phyloP scores from a whole-genome alignment of 208 protist genomes.

The Crithidia bombi region DNA sequence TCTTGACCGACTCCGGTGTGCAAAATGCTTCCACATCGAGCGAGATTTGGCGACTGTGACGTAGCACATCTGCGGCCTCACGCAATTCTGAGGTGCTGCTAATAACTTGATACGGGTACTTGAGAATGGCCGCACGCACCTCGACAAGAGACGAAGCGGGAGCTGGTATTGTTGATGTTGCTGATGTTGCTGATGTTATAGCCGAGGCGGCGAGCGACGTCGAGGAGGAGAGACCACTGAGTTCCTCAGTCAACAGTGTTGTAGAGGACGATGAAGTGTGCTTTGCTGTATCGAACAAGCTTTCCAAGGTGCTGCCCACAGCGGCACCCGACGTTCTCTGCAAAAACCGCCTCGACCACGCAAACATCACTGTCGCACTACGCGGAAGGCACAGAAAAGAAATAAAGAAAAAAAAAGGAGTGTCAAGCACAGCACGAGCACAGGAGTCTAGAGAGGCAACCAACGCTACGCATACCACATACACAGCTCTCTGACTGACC shows the following conservation, averaged over 20 bases:
- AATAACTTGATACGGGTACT: constrained; percentile 76
- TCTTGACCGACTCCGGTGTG: constrained; percentile 40
- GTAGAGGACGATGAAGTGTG: not conserved
- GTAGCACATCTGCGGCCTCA: constrained; percentile 41
- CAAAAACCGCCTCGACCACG: not conserved
- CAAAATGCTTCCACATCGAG: constrained; percentile 91
- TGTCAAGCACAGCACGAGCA: no score
- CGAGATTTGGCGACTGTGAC: constrained; percentile 50
- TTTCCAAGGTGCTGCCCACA: not conserved
- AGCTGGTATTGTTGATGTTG: not conserved
- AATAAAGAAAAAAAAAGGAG: constrained; percentile 1
- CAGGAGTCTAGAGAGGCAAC: no score
- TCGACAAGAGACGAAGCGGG: constrained; percentile 1
- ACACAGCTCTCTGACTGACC: no score
- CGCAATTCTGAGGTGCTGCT: constrained; percentile 49
- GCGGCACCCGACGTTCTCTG: not conserved
- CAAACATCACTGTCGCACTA: not conserved
- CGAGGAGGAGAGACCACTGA: not conserved
- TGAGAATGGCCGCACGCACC: constrained; percentile 37
- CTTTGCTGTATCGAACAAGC: not conserved
- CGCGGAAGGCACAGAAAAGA: not conserved
- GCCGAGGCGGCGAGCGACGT: not conserved
- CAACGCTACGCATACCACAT: no score
- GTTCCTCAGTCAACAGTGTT: not conserved
- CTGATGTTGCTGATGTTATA: not conserved